Evolutionary conservation across 2,329 filamentous ascomycete genomes (phyloP).

Genomic region (Pseudogymnoascus sp.): DNA sequence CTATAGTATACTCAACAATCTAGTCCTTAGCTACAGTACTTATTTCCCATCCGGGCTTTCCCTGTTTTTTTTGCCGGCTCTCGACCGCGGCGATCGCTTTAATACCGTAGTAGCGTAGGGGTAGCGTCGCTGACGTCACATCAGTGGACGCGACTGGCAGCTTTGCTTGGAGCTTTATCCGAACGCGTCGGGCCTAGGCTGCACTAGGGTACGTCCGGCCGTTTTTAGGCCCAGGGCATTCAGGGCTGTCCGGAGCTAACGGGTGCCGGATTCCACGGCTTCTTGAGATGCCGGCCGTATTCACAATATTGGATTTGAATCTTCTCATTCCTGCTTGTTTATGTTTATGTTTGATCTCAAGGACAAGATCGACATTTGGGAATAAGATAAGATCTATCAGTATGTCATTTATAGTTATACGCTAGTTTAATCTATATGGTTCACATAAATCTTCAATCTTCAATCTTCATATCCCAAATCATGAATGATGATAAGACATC

Average conservation of each 20-base stretch:
- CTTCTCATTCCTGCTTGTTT: too few relatives aligned
- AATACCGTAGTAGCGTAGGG: neutral
- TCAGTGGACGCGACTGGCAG: neutral
- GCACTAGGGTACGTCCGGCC: neutral
- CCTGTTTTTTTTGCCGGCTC: constrained; percentile 6
- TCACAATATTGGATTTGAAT: too few relatives aligned
- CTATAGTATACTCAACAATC: neutral
- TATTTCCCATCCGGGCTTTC: neutral
- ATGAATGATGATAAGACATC: neutral
- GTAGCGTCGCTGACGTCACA: neutral
- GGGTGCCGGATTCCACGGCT: neutral
- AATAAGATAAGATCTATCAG: neutral
- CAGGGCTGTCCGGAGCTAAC: constrained; percentile 2
- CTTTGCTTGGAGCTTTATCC: neutral
- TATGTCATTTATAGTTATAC: neutral
- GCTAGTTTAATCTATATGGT: neutral
- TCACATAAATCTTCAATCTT: neutral
- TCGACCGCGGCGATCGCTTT: neutral
- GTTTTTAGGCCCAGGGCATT: neutral
- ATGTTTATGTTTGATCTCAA: too few relatives aligned
- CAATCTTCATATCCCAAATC: neutral
- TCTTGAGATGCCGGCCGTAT: too few relatives aligned
- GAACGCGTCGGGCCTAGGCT: neutral
- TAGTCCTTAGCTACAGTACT: neutral
- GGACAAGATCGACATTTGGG: neutral